These are phyloP conservation scores for Rosa persica DNA, from an alignment of 306 rosid genomes.

Conservation along the genomic window DNA sequence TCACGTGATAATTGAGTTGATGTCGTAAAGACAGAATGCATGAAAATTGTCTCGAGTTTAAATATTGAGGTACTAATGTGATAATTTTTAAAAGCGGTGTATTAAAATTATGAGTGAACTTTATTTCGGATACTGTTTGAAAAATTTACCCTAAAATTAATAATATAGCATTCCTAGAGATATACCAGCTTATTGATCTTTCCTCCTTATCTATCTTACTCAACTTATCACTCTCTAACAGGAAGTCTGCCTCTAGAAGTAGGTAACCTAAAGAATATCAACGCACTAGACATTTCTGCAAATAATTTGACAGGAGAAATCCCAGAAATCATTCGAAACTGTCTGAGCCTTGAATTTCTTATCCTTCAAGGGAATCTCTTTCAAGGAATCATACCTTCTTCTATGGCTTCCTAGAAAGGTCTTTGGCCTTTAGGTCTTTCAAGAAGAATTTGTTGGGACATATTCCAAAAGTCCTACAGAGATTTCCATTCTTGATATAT, in stretches of 20 bases:
- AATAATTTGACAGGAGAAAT: conserved; percentile 32
- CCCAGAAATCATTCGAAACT: conserved; percentile 35
- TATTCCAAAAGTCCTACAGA: no score
- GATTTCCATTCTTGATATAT: no score
- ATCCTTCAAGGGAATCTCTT: conserved; percentile 30
- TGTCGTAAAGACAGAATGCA: no score
- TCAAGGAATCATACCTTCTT: conserved; percentile 31
- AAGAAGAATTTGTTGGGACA: no score
- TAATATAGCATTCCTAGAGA: conserved; percentile 29
- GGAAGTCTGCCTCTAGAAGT: conserved; percentile 24
- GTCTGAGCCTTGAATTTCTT: conserved; percentile 29
- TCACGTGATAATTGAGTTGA: no score
- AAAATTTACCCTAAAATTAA: no score
- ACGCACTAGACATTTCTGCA: conserved; percentile 23
- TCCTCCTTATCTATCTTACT: conserved; percentile 12
- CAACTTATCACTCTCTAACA: conserved; percentile 34
- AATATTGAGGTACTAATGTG: no score
- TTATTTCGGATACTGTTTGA: no score
- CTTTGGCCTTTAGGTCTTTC: conserved; percentile 33
- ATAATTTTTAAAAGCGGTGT: no score
- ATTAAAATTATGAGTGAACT: no score
- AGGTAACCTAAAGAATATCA: conserved; percentile 10
- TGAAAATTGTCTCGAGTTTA: no score
- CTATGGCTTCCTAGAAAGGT: conserved; percentile 29
- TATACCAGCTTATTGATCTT: conserved; percentile 27